phyloP scores from a whole-genome alignment of 2,329 filamentous ascomycete species.

The Gaeumannomyces tritici region DNA sequence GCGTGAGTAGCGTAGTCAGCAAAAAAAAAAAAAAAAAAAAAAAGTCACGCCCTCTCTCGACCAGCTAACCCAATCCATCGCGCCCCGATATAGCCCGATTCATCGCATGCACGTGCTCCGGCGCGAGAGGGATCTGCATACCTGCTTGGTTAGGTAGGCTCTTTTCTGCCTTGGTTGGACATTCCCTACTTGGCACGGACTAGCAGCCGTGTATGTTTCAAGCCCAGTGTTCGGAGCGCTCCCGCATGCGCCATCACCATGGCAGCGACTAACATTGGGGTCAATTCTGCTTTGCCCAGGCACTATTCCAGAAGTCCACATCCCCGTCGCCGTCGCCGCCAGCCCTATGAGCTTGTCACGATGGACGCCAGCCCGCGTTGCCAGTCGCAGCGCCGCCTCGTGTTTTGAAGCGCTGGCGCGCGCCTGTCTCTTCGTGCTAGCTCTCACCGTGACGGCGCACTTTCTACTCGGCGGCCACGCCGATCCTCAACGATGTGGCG shows the following conservation, averaged over 20 bases:
- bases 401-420: not conserved
- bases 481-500: constrained; percentile 45
- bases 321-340: too few relatives aligned
- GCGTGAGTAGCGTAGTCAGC: too few relatives aligned
- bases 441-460: not conserved
- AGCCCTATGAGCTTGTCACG: not conserved
- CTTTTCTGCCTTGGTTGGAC: not conserved
- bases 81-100: too few relatives aligned
- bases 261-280: too few relatives aligned
- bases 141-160: too few relatives aligned
- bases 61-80: not conserved
- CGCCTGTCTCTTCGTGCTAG: not conserved
- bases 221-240: not conserved
- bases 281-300: too few relatives aligned
- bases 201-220: not conserved
- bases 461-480: constrained; percentile 2
- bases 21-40: not conserved
- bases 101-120: not conserved
- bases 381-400: not conserved
- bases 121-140: not conserved
- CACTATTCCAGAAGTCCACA: too few relatives aligned
- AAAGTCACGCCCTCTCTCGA: not conserved
- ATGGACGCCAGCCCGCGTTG: not conserved
- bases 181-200: not conserved
- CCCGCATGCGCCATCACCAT: too few relatives aligned